Evolutionary conservation across 345 rosid species (phyloP).

Genomic region (Eutrema heterophyllum): DNA sequence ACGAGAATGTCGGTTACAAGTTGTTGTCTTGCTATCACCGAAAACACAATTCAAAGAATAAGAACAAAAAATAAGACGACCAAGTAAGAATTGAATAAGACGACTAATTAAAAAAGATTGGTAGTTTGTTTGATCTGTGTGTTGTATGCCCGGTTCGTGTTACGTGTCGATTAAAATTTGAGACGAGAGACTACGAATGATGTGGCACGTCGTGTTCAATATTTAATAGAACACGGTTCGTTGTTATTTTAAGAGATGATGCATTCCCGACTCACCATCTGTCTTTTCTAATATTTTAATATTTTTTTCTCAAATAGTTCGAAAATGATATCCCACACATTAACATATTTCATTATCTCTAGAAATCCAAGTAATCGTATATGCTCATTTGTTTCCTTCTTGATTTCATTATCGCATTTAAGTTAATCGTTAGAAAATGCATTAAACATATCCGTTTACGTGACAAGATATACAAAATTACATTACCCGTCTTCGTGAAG

Average conservation of each 20-base stretch:
- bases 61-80: constrained; percentile 10
- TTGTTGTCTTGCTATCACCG: constrained; percentile 2
- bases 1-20: constrained; percentile 5
- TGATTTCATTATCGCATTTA: neutral
- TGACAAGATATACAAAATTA: neutral
- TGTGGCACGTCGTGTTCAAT: constrained; percentile 1
- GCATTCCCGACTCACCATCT: constrained; percentile 7
- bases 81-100: constrained; percentile 14
- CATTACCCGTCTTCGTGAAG: no score
- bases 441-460: neutral
- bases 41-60: neutral
- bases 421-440: neutral
- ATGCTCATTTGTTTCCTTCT: neutral
- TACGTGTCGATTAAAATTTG: neutral
- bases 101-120: constrained; percentile 10
- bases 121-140: neutral
- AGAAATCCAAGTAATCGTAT: neutral
- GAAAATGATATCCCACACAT: neutral
- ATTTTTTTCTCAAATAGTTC: neutral
- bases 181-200: neutral
- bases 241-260: neutral
- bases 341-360: neutral
- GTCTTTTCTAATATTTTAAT: neutral
- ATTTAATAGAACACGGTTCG: neutral
- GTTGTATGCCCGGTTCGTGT: constrained; percentile 21